Base-by-base conservation (phyloP, 352 stramenopile species). In the Pythium rishiriense region DNA sequence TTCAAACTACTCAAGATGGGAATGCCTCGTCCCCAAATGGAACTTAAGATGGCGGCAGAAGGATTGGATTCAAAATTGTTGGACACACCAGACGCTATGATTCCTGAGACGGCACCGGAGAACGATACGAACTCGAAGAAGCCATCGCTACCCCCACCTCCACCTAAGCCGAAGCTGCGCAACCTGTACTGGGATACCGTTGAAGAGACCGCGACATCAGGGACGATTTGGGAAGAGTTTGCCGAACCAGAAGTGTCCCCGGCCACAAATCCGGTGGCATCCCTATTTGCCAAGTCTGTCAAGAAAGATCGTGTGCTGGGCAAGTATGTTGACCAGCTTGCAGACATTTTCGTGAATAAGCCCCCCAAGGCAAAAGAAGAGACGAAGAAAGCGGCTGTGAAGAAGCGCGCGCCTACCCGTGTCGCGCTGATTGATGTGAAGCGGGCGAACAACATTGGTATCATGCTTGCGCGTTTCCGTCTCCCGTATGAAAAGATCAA, bases 1-100 rank as follows among this genome's bases (percentile, higher is more conserved):
- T 98, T 98, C 78, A 98, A 98, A 72, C 95, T 99, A 86, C 73
- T 94, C 42, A 98, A 97, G 69, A 93, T 98, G 73, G 94, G 93
- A 6, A 94, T 99, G 83, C 96, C 96, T 9, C 81, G 89, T 49
- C 83, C 87, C 22, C 93, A 96, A 39, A 77, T 98, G 10, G 92
- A 98, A 56, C 71, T 98, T 68, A 97, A 96, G 35, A 97, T 98
- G 90, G 81, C 50, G 9, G 83, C 89, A 12, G 96, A 98, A 75
- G 90, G 90, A 11, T 71, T 98, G 51, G 91, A 98, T 65, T 70
- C 84, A 26, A 85, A 76, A 49, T 62, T 98, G 42, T 84, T 99
- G 66, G 91, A 98, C 59, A 85, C 73, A 35, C 87, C 85, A 0
- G 85, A 93, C n/a, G 70, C 64, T 17, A 78, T 91, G 73, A 82